Conservation (phyloP, 2,329 filamentous ascomycete genomes). For the Alternaria alternata region DNA sequence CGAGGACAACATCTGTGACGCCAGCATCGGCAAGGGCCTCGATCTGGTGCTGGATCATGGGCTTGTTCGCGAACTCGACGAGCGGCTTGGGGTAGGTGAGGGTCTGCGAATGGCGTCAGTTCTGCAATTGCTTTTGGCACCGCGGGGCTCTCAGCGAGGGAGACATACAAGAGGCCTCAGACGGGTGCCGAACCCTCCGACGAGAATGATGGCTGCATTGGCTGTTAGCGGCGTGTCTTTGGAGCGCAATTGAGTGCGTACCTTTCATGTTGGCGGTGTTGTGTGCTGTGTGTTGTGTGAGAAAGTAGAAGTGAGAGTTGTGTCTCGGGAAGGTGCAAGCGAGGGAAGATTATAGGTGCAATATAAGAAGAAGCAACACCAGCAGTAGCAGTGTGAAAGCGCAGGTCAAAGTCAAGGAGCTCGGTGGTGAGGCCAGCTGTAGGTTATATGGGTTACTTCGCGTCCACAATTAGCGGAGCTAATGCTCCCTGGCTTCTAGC, state of each 20-base stretch:
- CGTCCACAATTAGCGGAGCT: constrained; percentile 22
- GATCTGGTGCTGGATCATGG: constrained; percentile 99
- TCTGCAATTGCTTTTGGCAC: constrained; percentile 13
- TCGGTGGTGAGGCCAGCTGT: constrained; percentile 35
- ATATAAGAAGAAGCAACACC: background rate
- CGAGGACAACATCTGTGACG: constrained; percentile 96
- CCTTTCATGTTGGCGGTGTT: constrained; percentile 50
- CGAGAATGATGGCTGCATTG: constrained; percentile 87
- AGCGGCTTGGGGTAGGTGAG: constrained; percentile 96
- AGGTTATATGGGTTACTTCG: constrained; percentile 19
- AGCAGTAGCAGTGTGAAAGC: constrained; percentile 11
- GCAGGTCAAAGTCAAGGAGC: constrained; percentile 31
- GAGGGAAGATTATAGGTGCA: constrained; percentile 13
- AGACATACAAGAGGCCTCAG: constrained; percentile 84
- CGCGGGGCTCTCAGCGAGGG: constrained; percentile 24
- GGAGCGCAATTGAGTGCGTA: constrained; percentile 25
- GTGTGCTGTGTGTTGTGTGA: constrained; percentile 23
- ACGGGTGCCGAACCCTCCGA: constrained; percentile 98
- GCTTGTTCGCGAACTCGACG: constrained; percentile 98
- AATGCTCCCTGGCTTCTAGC: constrained; percentile 26
- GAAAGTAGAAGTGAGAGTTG: constrained; percentile 16
- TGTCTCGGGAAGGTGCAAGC: constrained; percentile 13
- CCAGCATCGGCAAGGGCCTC: constrained; percentile 92
- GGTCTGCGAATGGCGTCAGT: constrained; percentile 66
- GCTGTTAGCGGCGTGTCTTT: constrained; percentile 17